Evolutionary conservation across 164 flowering plant genomes (phyloP), one percentile per base, ranked within the genome.

Genomic region (Tinospora cordifolia): DNA sequence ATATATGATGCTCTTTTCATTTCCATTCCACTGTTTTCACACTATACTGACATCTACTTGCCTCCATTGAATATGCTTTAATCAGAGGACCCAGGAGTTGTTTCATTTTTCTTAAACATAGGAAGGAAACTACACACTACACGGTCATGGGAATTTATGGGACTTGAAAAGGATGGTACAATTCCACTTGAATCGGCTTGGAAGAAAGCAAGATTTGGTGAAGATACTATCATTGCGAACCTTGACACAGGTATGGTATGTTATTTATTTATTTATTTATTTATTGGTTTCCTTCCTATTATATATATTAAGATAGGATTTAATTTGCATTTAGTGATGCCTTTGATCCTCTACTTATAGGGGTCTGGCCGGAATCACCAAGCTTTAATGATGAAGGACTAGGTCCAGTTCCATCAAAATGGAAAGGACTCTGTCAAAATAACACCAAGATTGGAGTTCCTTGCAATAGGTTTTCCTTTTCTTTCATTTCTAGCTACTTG

Each of bases 211-310:
- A 83, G 80, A 69, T 90, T 76, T 51, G 97, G 97, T 9, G 85
- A 83, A 82, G 87, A 88, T 73, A 63, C 78, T 12, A 88, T 90
- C 60, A 86, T 90, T n/a, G 96, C 76, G 67, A 85, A 87, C 79
- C 81, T 90, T 41, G 96, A 90, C 67, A 83, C 88, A 0, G 96
- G 96, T 90, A 60, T 30, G 36, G 4, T n/a, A n/a, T n/a, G n/a
- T n/a, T n/a, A 1, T 30, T 30, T 30, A 1, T 30, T 1, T 30
- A 1, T 30, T n/a, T n/a, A n/a, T 30, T n/a, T n/a, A n/a, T 30
- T 30, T 30, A 71, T 62, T 17, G 3, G 19, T 22, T 13, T n/a
- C n/a, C n/a, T n/a, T n/a, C n/a, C 10, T 12, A 46, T 14, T 47
- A 12, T 47, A 3, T 13, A 4, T 3, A 13, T 47, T 6, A 47